Conservation (phyloP, 2,329 filamentous ascomycete species). For the Phaeosphaeriaceae sp. region DNA sequence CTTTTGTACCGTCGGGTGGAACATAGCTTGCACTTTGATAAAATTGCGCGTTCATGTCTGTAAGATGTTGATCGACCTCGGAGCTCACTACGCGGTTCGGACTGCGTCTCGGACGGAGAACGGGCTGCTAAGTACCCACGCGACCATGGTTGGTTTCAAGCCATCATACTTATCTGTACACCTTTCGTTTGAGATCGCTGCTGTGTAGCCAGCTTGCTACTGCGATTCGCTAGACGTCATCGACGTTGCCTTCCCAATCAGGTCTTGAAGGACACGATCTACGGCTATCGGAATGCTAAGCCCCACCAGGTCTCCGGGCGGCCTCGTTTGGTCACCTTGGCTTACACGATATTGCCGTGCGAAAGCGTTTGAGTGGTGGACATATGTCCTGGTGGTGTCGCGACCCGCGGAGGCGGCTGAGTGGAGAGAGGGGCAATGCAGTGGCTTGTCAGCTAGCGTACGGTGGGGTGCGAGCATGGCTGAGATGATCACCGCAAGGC, state of each 20-base stretch:
- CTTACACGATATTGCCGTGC: background rate
- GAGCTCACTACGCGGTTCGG: background rate
- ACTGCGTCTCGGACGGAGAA: background rate
- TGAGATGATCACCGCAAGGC: slow-evolving; percentile 1
- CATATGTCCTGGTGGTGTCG: background rate
- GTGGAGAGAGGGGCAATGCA: background rate
- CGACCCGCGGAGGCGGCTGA: background rate
- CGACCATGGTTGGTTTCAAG: background rate
- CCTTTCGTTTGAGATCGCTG: background rate
- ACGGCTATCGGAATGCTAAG: slow-evolving; percentile 2
- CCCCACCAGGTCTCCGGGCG: slow-evolving; percentile 2
- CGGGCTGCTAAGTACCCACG: background rate
- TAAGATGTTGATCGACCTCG: background rate
- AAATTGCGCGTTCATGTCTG: slow-evolving; percentile 1
- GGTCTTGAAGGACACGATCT: background rate
- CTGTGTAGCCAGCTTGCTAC: background rate
- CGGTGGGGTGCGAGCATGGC: background rate
- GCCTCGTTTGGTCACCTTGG: background rate
- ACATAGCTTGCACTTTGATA: slow-evolving; percentile 1
- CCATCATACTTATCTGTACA: slow-evolving; percentile 6
- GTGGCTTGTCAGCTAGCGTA: background rate
- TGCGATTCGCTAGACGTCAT: slow-evolving; percentile 10
- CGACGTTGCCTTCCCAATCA: slow-evolving; percentile 12
- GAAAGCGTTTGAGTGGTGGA: background rate
- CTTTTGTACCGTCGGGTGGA: slow-evolving; percentile 3